A percentile compares a stretch with the other conserved stretches of the same genome.
phyloP scores from a whole-genome alignment of 73 alveolate species.

The Paramecium octaurelia region DNA sequence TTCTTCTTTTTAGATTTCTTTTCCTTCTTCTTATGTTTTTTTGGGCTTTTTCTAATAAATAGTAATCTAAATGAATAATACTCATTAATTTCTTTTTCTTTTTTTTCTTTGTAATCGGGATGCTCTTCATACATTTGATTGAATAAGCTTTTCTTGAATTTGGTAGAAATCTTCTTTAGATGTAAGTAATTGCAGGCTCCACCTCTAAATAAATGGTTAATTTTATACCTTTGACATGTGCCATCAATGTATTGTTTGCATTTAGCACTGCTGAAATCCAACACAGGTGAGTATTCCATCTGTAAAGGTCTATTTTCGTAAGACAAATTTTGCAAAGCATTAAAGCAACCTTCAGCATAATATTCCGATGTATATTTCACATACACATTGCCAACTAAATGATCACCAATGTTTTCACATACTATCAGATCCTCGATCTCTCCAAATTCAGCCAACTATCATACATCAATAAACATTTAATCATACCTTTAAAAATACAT shows the following conservation, averaged over 20 bases:
- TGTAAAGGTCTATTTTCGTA: slow-evolving; percentile 86
- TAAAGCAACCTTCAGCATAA: slow-evolving; percentile 94
- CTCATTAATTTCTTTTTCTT: slow-evolving; percentile 70
- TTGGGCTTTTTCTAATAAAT: not conserved
- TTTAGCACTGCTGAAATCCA: slow-evolving; percentile 98
- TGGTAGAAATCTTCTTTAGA: slow-evolving; percentile 93
- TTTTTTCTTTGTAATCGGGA: slow-evolving; percentile 93
- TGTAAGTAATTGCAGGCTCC: slow-evolving; percentile 99
- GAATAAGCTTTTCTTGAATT: slow-evolving; percentile 83
- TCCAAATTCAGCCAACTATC: slow-evolving; percentile 97
- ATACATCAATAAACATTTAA: not conserved
- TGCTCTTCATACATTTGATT: slow-evolving; percentile 97
- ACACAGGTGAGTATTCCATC: slow-evolving; percentile 97
- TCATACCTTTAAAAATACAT: slow-evolving; percentile 75
- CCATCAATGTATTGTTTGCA: slow-evolving; percentile 98
- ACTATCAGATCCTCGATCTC: slow-evolving; percentile 98
- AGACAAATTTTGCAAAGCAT: slow-evolving; percentile 92
- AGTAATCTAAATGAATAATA: not conserved
- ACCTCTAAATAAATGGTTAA: slow-evolving; percentile 75
- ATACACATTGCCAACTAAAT: slow-evolving; percentile 98
- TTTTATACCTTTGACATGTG: slow-evolving; percentile 81
- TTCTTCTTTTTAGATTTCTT: not conserved
- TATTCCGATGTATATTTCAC: slow-evolving; percentile 95
- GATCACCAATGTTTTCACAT: slow-evolving; percentile 99
- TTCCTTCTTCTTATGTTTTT: not conserved